Evolutionary conservation across 148 eudicot species (phyloP).

Genomic region (Cornus suecica): DNA sequence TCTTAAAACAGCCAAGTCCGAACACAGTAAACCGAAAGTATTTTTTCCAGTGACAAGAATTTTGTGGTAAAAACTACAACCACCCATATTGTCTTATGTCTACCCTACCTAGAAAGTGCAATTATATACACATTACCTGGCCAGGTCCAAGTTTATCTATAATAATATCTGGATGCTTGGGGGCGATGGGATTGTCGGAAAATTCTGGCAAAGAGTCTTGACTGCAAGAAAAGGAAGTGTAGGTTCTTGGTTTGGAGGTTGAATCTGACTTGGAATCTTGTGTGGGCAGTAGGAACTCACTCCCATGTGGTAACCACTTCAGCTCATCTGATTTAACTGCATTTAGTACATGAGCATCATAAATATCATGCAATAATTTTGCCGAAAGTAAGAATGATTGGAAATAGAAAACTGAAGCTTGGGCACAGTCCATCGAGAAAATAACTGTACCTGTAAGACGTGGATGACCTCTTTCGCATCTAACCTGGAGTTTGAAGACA

Average conservation of each 20-base stretch:
- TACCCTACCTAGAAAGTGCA: background rate
- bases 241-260: constrained; percentile 59
- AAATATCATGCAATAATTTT: background rate
- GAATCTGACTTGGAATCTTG: constrained; percentile 44
- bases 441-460: constrained; percentile 59
- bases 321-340: constrained; percentile 72
- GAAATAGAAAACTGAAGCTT: constrained; percentile 4
- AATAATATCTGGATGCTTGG: constrained; percentile 53
- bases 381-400: background rate
- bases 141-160: constrained; percentile 78
- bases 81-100: background rate
- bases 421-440: background rate
- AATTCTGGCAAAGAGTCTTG: constrained; percentile 71
- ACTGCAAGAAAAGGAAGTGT: constrained; percentile 74
- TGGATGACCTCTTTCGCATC: constrained; percentile 43
- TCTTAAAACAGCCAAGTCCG: background rate
- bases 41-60: background rate
- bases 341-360: constrained; percentile 12
- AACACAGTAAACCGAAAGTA: background rate
- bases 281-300: constrained; percentile 53
- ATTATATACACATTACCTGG: constrained; percentile 47
- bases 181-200: constrained; percentile 53
- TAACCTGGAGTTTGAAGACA: constrained; percentile 78
- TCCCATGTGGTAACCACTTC: constrained; percentile 80
- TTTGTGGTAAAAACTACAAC: background rate